Conservation (phyloP, 225 moss, liverwort and hornwort genomes). For the Sphagnum tenellum region DNA sequence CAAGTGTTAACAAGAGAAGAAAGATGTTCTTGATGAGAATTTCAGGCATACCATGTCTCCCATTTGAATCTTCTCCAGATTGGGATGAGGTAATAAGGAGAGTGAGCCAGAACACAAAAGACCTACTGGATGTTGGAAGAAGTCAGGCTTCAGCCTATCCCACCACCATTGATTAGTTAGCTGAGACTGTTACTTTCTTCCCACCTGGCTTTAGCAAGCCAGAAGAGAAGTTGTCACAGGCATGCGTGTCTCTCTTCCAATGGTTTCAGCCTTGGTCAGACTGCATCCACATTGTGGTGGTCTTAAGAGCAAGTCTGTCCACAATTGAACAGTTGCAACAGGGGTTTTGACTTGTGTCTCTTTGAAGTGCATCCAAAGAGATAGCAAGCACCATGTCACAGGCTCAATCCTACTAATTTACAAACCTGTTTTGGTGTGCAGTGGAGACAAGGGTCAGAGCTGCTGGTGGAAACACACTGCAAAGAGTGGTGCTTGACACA, state of each 20-base stretch:
- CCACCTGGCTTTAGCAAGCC: conserved; percentile 88
- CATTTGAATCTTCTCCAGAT: conserved; percentile 39
- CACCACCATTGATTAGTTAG: conserved; percentile 58
- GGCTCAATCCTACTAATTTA: no score
- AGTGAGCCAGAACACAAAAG: conserved; percentile 43
- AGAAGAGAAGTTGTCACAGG: conserved; percentile 91
- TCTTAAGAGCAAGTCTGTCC: background rate
- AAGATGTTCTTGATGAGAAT: conserved; percentile 47
- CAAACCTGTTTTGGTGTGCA: conserved; percentile 15
- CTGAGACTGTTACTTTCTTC: conserved; percentile 70
- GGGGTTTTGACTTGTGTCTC: no score
- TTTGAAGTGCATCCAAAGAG: no score
- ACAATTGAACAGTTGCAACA: no score
- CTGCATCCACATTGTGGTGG: background rate
- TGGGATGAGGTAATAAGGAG: conserved; percentile 56
- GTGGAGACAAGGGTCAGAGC: conserved; percentile 81
- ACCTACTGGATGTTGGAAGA: conserved; percentile 33
- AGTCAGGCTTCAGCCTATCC: conserved; percentile 15
- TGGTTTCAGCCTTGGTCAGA: background rate
- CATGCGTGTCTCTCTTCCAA: conserved; percentile 5
- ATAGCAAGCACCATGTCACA: no score
- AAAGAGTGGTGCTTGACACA: conserved; percentile 57
- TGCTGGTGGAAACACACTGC: conserved; percentile 75
- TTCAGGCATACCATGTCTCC: conserved; percentile 41
- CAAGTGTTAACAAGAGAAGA: conserved; percentile 21